These are phyloP conservation scores for Syncephalastrum contaminatum DNA, from an alignment of 371 early-diverging fungal genomes.

Conservation along the genomic window DNA sequence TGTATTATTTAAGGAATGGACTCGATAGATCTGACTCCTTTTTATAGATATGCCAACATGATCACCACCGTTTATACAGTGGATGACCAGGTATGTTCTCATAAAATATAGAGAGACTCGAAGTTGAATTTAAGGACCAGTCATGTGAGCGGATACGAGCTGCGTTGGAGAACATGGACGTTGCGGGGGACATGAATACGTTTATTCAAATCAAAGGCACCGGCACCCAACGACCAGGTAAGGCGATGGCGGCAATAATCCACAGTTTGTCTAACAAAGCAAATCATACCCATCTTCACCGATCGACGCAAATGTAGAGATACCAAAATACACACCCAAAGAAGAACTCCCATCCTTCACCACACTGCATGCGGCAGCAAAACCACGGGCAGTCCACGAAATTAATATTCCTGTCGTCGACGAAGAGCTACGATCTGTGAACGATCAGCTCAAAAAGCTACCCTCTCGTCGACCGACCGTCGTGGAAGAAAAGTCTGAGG, in stretches of 20 bases:
- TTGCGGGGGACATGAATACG: slow-evolving; percentile 11
- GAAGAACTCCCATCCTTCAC: background rate
- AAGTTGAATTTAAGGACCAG: background rate
- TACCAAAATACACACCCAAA: no score
- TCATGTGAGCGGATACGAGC: slow-evolving; percentile 22
- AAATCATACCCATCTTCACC: background rate
- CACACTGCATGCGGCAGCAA: background rate
- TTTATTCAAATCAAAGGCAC: slow-evolving; percentile 19
- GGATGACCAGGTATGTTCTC: slow-evolving; percentile 21
- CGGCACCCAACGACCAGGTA: slow-evolving; percentile 18
- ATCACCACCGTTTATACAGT: slow-evolving; percentile 23
- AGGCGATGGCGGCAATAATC: no score
- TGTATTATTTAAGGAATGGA: background rate
- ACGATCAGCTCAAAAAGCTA: slow-evolving; percentile 20
- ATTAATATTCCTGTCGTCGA: slow-evolving; percentile 27
- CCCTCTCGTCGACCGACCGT: slow-evolving; percentile 2
- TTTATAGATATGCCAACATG: slow-evolving; percentile 25
- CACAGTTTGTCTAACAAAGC: background rate
- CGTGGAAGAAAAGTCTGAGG: no score
- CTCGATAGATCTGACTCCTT: background rate
- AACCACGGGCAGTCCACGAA: slow-evolving; percentile 13
- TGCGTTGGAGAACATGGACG: slow-evolving; percentile 13
- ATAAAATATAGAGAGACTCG: background rate
- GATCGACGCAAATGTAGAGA: background rate
- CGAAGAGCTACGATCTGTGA: slow-evolving; percentile 27